Evolutionary conservation across 176 grass and related monocot species (phyloP).

Genomic region (Avena sativa): DNA sequence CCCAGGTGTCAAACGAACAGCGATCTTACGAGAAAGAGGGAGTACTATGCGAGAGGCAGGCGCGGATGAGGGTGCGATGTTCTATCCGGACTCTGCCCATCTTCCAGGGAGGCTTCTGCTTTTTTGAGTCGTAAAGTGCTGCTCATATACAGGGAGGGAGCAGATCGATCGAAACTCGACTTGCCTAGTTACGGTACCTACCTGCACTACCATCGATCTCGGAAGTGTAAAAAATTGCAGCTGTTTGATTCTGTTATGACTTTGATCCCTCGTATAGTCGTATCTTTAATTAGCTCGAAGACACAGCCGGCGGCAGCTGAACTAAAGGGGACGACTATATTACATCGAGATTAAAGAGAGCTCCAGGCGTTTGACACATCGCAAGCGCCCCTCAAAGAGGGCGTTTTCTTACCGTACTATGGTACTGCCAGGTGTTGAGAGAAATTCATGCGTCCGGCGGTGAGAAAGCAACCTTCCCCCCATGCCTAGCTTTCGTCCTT

Average conservation of each 20-base stretch:
- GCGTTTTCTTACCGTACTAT: not conserved
- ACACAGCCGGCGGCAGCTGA: not conserved
- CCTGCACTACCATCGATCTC: not conserved
- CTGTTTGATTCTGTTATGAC: not conserved
- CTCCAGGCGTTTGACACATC: not conserved
- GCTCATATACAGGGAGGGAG: not conserved
- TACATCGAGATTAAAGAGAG: not conserved
- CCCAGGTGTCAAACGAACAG: not conserved
- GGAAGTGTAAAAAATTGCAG: conserved; percentile 1
- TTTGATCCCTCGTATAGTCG: not conserved
- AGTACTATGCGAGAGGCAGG: not conserved
- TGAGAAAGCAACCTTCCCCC: not conserved
- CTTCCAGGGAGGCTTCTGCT: not conserved
- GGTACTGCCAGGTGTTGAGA: not conserved
- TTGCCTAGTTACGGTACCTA: conserved; percentile 15
- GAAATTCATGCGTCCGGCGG: not conserved
- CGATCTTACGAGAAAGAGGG: not conserved
- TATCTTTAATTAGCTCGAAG: conserved; percentile 3
- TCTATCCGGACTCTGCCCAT: not conserved
- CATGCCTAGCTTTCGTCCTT: not conserved
- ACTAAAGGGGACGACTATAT: not conserved
- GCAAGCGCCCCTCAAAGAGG: not conserved
- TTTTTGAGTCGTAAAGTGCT: not conserved
- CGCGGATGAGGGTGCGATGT: not conserved
- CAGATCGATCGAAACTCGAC: not conserved